Evolutionary conservation across 495 filamentous ascomycete species (phyloP).

Genomic region (Penicillium cinerascens): DNA sequence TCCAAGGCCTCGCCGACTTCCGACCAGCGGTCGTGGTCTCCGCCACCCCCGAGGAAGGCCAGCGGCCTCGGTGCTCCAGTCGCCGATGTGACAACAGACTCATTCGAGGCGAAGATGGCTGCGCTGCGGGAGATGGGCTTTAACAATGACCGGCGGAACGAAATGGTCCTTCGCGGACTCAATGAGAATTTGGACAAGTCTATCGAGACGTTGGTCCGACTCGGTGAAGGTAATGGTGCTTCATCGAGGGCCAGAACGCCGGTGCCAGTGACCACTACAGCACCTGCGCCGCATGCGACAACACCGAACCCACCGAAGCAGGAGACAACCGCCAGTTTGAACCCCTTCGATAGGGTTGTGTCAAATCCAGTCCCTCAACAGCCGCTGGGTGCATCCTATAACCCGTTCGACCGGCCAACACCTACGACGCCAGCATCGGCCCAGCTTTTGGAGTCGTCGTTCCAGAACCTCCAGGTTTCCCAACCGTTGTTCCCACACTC

Average conservation of each 20-base stretch:
- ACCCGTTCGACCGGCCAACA: slow-evolving; percentile 62
- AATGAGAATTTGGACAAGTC: slow-evolving; percentile 80
- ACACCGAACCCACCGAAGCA: neutral
- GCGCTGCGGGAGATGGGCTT: slow-evolving; percentile 91
- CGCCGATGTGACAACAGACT: slow-evolving; percentile 53
- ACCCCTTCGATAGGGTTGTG: slow-evolving; percentile 49
- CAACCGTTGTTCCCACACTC: slow-evolving; percentile 77
- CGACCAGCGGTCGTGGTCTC: slow-evolving; percentile 27
- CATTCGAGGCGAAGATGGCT: slow-evolving; percentile 66
- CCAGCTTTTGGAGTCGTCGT: slow-evolving; percentile 62
- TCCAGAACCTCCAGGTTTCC: slow-evolving; percentile 69
- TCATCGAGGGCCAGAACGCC: slow-evolving; percentile 39
- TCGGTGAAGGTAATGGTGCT: slow-evolving; percentile 63
- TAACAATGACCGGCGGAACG: slow-evolving; percentile 73
- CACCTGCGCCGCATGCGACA: slow-evolving; percentile 13
- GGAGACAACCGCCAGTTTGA: slow-evolving; percentile 34
- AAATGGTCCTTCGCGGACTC: slow-evolving; percentile 71
- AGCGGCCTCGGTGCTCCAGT: slow-evolving; percentile 67
- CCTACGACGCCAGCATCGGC: slow-evolving; percentile 41
- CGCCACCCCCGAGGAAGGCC: slow-evolving; percentile 51
- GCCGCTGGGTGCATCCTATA: slow-evolving; percentile 37
- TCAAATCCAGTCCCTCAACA: slow-evolving; percentile 32
- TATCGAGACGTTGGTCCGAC: slow-evolving; percentile 73
- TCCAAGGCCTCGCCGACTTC: slow-evolving; percentile 27
- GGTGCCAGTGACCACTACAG: slow-evolving; percentile 22